Evolutionary conservation across 1,284 basidiomycete genomes (phyloP).

Genomic region (Ceratobasidium sp.): DNA sequence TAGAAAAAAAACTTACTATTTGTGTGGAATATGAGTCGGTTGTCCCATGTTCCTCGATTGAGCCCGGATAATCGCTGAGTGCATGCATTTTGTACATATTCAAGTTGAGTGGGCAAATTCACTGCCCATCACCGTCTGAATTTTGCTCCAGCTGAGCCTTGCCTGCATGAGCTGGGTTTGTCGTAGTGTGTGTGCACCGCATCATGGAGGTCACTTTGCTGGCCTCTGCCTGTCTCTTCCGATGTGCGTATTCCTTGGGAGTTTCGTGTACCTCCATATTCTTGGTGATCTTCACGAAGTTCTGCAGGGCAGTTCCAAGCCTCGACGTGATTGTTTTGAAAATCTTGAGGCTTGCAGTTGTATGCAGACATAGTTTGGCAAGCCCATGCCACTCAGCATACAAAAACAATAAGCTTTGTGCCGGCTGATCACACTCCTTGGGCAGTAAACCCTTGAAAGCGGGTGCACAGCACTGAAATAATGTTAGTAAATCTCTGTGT

Average conservation of each 20-base stretch:
- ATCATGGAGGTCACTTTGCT: neutral
- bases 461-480: conserved; percentile 52
- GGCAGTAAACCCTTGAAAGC: conserved; percentile 53
- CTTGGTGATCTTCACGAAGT: conserved; percentile 49
- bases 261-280: conserved; percentile 50
- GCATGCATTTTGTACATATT: conserved; percentile 54
- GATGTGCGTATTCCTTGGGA: conserved; percentile 50
- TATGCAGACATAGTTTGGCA: conserved; percentile 54
- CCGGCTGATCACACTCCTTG: conserved; percentile 47
- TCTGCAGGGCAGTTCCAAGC: conserved; percentile 51
- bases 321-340: conserved; percentile 48
- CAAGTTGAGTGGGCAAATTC: neutral
- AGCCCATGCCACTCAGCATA: conserved; percentile 52
- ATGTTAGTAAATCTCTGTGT: neutral
- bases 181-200: no score
- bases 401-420: conserved; percentile 51
- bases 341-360: conserved; percentile 48
- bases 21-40: conserved; percentile 53
- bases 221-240: conserved; percentile 8
- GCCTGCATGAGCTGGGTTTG: neutral
- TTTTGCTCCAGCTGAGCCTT: neutral
- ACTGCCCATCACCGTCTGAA: neutral
- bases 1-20: conserved; percentile 49
- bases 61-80: conserved; percentile 54
- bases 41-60: conserved; percentile 53